Evolutionary conservation across 2,329 filamentous ascomycete genomes (phyloP).

Genomic region (Periconia digitata): DNA sequence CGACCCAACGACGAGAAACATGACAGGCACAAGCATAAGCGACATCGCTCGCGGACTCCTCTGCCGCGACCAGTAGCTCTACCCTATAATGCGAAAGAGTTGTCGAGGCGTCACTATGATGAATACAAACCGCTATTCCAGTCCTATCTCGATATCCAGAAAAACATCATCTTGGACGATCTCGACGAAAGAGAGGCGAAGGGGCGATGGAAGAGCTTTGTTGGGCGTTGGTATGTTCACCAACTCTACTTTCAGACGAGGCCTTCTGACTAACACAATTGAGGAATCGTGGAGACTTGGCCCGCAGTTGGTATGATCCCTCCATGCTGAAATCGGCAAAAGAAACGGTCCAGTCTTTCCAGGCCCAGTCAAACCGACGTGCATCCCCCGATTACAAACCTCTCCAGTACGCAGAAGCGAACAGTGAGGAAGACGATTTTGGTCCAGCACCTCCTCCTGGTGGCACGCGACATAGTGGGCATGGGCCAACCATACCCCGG

Average conservation of each 20-base stretch:
- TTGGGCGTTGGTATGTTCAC: constrained; percentile 71
- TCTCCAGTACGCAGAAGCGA: constrained; percentile 11
- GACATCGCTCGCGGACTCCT: constrained; percentile 35
- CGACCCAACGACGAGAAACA: constrained; percentile 24
- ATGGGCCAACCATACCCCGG: constrained; percentile 67
- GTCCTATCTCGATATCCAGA: constrained; percentile 86
- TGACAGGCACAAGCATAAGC: constrained; percentile 22
- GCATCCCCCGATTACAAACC: constrained; percentile 22
- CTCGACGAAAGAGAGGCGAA: constrained; percentile 74
- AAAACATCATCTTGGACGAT: constrained; percentile 67
- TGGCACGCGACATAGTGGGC: constrained; percentile 24
- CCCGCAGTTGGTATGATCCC: constrained; percentile 92
- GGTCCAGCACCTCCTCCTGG: constrained; percentile 53
- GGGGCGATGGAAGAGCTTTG: constrained; percentile 92
- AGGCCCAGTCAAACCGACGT: constrained; percentile 12
- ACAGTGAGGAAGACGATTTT: constrained; percentile 53
- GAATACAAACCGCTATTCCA: constrained; percentile 73
- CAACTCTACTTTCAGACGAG: background rate
- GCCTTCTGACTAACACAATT: constrained; percentile 48
- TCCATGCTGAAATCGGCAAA: constrained; percentile 62
- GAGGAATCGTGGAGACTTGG: constrained; percentile 82
- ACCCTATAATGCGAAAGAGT: constrained; percentile 65
- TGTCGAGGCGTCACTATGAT: constrained; percentile 70
- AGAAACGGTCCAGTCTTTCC: constrained; percentile 28
- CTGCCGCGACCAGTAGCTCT: constrained; percentile 44